Percentiles rank a stretch among this genome's conserved stretches.
Evolutionary conservation across 306 rosid genomes (phyloP).

Genomic region (Phaseolus lunatus): DNA sequence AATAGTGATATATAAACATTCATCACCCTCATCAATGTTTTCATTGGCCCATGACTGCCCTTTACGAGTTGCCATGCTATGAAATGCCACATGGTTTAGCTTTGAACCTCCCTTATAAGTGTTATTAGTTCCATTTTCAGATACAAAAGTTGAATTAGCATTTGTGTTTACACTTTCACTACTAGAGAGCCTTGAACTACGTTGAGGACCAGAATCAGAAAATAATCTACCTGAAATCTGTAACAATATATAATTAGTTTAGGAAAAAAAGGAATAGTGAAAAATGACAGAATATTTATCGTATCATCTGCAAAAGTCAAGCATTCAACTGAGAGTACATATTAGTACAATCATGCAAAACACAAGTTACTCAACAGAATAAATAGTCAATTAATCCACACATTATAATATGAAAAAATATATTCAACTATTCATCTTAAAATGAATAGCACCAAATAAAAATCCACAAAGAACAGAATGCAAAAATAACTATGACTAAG

Average conservation of each 20-base stretch:
- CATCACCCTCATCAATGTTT: slow-evolving; percentile 84
- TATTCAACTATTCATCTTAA: slow-evolving; percentile 22
- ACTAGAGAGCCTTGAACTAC: slow-evolving; percentile 85
- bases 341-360: slow-evolving; percentile 37
- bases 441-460: slow-evolving; percentile 21
- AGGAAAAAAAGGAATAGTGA: neutral
- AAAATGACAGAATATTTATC: slow-evolving; percentile 24
- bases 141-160: slow-evolving; percentile 58
- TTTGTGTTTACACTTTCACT: slow-evolving; percentile 70
- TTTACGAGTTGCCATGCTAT: slow-evolving; percentile 71
- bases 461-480: slow-evolving; percentile 26
- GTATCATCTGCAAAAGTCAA: slow-evolving; percentile 10
- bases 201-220: slow-evolving; percentile 96
- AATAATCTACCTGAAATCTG: slow-evolving; percentile 93
- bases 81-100: slow-evolving; percentile 75
- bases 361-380: slow-evolving; percentile 2
- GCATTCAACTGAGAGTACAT: too few relatives aligned
- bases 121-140: slow-evolving; percentile 76
- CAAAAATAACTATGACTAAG: slow-evolving; percentile 31
- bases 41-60: slow-evolving; percentile 91
- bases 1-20: slow-evolving; percentile 18
- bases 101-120: slow-evolving; percentile 88
- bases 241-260: slow-evolving; percentile 18
- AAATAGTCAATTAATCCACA: slow-evolving; percentile 13
- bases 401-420: slow-evolving; percentile 28